Evolutionary conservation across 2,329 filamentous ascomycete species (phyloP).

Genomic region (Microcyclosporella mali): DNA sequence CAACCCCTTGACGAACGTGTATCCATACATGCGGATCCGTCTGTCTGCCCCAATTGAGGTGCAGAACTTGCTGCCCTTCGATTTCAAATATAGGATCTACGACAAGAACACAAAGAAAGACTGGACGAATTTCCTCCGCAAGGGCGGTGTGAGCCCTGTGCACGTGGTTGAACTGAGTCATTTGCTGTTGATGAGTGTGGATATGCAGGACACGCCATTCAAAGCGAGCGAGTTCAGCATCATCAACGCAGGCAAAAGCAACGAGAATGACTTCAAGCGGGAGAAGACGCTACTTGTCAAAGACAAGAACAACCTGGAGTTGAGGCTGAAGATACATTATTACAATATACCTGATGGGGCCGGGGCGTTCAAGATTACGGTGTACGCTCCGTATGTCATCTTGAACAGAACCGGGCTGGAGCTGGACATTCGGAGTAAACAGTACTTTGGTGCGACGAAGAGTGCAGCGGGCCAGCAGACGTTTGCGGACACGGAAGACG

Average conservation of each 20-base stretch:
- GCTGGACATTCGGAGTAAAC: slow-evolving; percentile 81
- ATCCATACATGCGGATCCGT: slow-evolving; percentile 91
- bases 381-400: slow-evolving; percentile 92
- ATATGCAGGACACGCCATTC: slow-evolving; percentile 94
- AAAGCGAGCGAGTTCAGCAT: slow-evolving; percentile 95
- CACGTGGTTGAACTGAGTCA: slow-evolving; percentile 96
- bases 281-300: slow-evolving; percentile 75
- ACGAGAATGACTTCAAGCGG: slow-evolving; percentile 78
- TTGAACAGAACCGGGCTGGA: slow-evolving; percentile 92
- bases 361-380: slow-evolving; percentile 89
- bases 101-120: slow-evolving; percentile 98
- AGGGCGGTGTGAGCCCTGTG: slow-evolving; percentile 92
- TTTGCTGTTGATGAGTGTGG: slow-evolving; percentile 81
- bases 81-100: slow-evolving; percentile 99
- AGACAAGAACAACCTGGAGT: slow-evolving; percentile 70
- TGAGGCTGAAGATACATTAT: slow-evolving; percentile 85
- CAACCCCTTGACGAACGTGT: slow-evolving; percentile 75
- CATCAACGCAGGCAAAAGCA: slow-evolving; percentile 83
- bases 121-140: slow-evolving; percentile 96
- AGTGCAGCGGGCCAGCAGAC: slow-evolving; percentile 76
- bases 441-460: slow-evolving; percentile 75
- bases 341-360: slow-evolving; percentile 84
- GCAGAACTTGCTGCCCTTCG: slow-evolving; percentile 89
- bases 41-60: slow-evolving; percentile 88
- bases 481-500: slow-evolving; percentile 47